Evolutionary conservation across 371 early-diverging fungal genomes (phyloP).

Genomic region (Circinella minor): DNA sequence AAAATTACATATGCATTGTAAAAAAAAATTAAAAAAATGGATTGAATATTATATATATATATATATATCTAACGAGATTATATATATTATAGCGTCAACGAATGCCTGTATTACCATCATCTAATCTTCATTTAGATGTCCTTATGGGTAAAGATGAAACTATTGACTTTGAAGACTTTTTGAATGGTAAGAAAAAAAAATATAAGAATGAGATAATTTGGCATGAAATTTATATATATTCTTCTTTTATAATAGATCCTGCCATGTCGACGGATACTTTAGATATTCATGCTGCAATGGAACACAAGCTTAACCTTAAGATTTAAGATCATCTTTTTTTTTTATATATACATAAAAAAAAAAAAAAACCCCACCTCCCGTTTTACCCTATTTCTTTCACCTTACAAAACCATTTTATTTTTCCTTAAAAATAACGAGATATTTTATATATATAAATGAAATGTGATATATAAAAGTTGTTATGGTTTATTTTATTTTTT

Average conservation of each 20-base stretch:
- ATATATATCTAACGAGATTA: not conserved
- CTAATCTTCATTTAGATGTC: conserved; percentile 85
- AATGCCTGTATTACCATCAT: conserved; percentile 69
- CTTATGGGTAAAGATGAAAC: conserved; percentile 85
- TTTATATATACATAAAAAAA: too few relatives aligned
- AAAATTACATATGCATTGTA: not conserved
- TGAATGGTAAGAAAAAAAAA: conserved; percentile 62
- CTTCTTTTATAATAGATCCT: conserved; percentile 46
- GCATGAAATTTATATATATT: too few relatives aligned
- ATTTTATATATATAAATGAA: too few relatives aligned
- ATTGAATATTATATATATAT: too few relatives aligned
- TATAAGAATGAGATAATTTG: too few relatives aligned
- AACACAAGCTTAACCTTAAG: conserved; percentile 54
- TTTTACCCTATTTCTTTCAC: too few relatives aligned
- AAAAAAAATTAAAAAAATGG: too few relatives aligned
- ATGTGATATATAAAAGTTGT: too few relatives aligned
- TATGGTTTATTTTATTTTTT: too few relatives aligned
- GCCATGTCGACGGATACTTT: conserved; percentile 63
- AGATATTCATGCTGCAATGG: conserved; percentile 73
- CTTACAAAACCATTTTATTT: too few relatives aligned
- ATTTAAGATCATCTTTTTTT: conserved; percentile 19
- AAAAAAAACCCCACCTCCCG: too few relatives aligned
- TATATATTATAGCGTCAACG: conserved; percentile 43
- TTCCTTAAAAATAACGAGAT: too few relatives aligned
- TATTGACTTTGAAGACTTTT: conserved; percentile 90